Evolutionary conservation across 305 asterid species (phyloP).

Genomic region (Rubia tinctorum): DNA sequence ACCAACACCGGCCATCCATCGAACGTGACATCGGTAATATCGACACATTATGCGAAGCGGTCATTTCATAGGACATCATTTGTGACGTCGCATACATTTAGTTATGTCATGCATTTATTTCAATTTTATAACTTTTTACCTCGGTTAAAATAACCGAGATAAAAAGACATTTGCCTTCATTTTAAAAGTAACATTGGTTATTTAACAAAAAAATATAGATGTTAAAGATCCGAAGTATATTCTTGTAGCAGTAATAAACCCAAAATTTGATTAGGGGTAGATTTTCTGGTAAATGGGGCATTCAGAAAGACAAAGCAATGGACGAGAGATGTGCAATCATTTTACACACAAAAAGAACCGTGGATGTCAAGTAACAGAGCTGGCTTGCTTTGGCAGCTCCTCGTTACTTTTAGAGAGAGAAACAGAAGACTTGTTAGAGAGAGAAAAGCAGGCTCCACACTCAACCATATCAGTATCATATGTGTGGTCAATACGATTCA

Average conservation of each 20-base stretch:
- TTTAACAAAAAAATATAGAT: no score
- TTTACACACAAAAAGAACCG: conserved; percentile 26
- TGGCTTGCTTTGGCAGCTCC: conserved; percentile 10
- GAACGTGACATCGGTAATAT: no score
- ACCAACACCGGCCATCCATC: no score
- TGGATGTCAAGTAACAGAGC: conserved; percentile 29
- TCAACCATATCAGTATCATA: conserved; percentile 23
- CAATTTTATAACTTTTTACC: no score
- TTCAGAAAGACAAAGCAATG: background rate
- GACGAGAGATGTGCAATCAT: background rate
- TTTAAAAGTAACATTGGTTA: no score
- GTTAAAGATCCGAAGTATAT: no score
- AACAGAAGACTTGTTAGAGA: conserved; percentile 13
- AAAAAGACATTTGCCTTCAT: no score
- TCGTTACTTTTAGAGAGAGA: conserved; percentile 7
- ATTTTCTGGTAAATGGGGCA: background rate
- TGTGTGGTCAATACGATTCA: conserved; percentile 26
- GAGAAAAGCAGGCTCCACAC: conserved; percentile 21
- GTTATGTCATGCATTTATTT: no score
- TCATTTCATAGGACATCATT: no score
- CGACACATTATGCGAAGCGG: no score
- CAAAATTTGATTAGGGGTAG: background rate
- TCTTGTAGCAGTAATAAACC: background rate
- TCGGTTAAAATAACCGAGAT: no score
- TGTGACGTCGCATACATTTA: no score